Base-by-base conservation (phyloP, 345 rosid genomes). In the Cardamine resedifolia region DNA sequence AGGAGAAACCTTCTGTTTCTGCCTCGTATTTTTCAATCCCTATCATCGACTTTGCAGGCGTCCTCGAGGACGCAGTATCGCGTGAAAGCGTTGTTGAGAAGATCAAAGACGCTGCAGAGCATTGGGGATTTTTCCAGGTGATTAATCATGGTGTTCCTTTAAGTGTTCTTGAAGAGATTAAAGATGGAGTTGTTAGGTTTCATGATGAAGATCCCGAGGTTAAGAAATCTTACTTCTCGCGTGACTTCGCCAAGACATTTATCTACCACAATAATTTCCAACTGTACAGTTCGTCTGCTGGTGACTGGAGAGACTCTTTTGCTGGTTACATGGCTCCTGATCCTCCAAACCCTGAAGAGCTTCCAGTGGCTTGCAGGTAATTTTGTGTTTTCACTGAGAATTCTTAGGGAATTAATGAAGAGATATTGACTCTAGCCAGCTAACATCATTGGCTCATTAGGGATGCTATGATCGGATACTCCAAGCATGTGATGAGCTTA, bases 41-140 rank as follows among this genome's bases (percentile, higher is more conserved):
- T n/a, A 6, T 72, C 72, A 78, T 87, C 60, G 83, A 84, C 70
- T 74, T 84, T 10, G 14, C 53, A 48, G 67, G 47, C 41, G 4
- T 76, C 47, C 33, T 26, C 14, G 44, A 8, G n/a, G 38, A 8
- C 3, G 18, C 36, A n/a, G 10, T 15, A 20, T 61, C 64, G n/a
- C 79, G 66, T 20, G 20, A 49, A 41, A 45, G 52, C 45, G 58
- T 77, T 1, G 68, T 79, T 5, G 43, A 78, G 28, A 50, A 62
- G 58, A 69, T 85, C 28, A 36, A 79, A 55, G 60, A 44, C 0
- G 83, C 84, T 3, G 73, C 80, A 0, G 80, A 79, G 79, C 51
- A 59, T 0, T 85, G 84, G 84, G 87, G 87, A 7, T 71, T 87
- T 57, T 83, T 87, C 39, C 89, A 81, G 51, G 57, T 83, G 31